phyloP scores from a whole-genome alignment of 129 eudicot species.

The Chrysanthemum lavandulifolium region DNA sequence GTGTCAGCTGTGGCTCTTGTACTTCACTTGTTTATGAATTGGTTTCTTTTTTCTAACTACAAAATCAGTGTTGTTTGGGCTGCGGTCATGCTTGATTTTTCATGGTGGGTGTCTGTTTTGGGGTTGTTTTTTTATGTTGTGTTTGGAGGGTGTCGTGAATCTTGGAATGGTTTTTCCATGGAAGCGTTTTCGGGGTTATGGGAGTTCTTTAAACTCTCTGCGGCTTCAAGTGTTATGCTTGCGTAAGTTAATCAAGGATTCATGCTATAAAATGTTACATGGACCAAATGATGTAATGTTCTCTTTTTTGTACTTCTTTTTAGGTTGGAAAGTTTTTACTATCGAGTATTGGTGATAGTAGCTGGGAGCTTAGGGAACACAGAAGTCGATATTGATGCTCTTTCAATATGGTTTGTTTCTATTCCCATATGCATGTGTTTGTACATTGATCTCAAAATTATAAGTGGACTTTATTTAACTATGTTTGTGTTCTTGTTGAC shows the following conservation, averaged over 20 bases:
- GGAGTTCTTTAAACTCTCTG: conserved; percentile 53
- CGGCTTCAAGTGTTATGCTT: conserved; percentile 51
- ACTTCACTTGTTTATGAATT: conserved; percentile 35
- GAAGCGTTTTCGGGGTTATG: conserved; percentile 36
- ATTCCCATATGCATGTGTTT: not conserved
- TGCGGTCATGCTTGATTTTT: conserved; percentile 35
- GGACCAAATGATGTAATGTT: too few species aligned
- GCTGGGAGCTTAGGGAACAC: conserved; percentile 32
- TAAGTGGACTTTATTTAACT: too few species aligned
- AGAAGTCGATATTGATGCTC: conserved; percentile 40
- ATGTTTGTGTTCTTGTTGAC: not conserved
- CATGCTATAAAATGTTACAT: too few species aligned
- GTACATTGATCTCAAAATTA: too few species aligned
- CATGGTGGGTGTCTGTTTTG: conserved; percentile 48
- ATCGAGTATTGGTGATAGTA: conserved; percentile 37
- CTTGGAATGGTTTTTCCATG: conserved; percentile 42
- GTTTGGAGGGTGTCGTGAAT: conserved; percentile 39
- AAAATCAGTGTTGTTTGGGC: conserved; percentile 39
- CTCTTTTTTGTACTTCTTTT: too few species aligned
- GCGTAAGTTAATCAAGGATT: conserved; percentile 22
- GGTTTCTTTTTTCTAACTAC: conserved; percentile 34
- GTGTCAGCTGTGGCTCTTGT: conserved; percentile 33
- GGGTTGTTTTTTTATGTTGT: conserved; percentile 25
- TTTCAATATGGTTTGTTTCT: conserved; percentile 33
- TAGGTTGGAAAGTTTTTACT: conserved; percentile 45